Percentiles rank a stretch among this genome's conserved stretches.
These are phyloP conservation scores for Mangifera indica DNA, from an alignment of 345 rosid species.

Conservation along the genomic window DNA sequence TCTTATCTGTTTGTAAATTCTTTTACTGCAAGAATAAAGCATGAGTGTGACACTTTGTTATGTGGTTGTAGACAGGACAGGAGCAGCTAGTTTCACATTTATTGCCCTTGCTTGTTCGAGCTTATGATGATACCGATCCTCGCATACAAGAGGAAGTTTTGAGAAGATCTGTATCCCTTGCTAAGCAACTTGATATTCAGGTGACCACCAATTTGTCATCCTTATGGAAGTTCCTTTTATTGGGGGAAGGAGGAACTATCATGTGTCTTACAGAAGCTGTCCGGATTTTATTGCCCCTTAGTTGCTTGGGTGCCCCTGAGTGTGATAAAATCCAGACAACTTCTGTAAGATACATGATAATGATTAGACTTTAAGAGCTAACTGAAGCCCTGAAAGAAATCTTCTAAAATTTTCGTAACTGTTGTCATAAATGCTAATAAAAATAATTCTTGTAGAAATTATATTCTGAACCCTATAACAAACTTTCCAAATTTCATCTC, in stretches of 20 bases:
- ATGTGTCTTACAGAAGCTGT: neutral
- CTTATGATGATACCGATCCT: conserved; percentile 92
- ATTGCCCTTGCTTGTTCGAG: conserved; percentile 85
- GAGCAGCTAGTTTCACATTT: conserved; percentile 68
- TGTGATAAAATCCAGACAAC: no score
- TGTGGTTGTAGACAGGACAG: conserved; percentile 59
- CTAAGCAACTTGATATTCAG: conserved; percentile 84
- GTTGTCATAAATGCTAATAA: neutral
- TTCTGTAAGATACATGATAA: no score
- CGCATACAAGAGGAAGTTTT: conserved; percentile 93
- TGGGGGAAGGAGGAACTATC: neutral
- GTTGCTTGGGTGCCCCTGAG: no score
- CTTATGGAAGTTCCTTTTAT: neutral
- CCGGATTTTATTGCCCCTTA: neutral
- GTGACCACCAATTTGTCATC: conserved; percentile 40
- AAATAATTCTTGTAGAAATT: neutral
- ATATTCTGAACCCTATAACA: neutral
- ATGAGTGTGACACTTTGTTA: conserved; percentile 17
- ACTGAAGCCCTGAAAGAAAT: neutral
- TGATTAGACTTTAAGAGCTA: no score
- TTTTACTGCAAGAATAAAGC: neutral
- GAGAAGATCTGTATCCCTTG: conserved; percentile 65
- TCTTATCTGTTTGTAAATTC: neutral
- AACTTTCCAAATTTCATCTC: neutral
- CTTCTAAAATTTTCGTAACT: neutral